Evolutionary conservation across 352 stramenopile species (phyloP).

Genomic region (Globisporangium okanoganense): DNA sequence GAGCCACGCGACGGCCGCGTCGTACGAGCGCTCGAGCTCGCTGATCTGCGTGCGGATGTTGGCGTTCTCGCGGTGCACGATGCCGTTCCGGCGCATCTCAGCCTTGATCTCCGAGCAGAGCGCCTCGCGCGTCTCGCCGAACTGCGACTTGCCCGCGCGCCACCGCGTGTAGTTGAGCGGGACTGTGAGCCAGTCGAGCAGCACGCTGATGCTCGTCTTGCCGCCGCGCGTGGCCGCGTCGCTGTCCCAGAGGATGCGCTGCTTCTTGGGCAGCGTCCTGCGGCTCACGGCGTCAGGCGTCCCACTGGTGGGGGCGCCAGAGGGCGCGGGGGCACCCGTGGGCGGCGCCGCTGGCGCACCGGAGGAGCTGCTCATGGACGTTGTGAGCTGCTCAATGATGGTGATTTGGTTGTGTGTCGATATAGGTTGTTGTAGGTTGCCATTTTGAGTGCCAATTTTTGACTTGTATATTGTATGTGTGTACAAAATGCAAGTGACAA

Average conservation of each 20-base stretch:
- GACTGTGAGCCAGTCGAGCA: constrained; percentile 65
- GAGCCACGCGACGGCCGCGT: constrained; percentile 50
- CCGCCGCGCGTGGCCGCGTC: constrained; percentile 54
- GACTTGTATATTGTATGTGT: no score
- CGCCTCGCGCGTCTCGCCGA: constrained; percentile 62
- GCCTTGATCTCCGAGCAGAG: constrained; percentile 74
- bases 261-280: constrained; percentile 23
- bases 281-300: background rate
- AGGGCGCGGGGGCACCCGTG: no score
- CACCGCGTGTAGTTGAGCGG: constrained; percentile 66
- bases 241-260: constrained; percentile 77
- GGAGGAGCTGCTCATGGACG: background rate
- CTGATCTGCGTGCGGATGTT: constrained; percentile 82
- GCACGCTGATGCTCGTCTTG: constrained; percentile 68
- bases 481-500: no score
- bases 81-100: constrained; percentile 54
- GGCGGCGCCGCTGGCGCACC: no score
- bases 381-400: no score
- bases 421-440: no score
- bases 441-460: no score
- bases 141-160: constrained; percentile 60
- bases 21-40: constrained; percentile 66
- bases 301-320: background rate
- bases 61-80: constrained; percentile 68
- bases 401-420: no score